phyloP scores from a whole-genome alignment of 495 filamentous ascomycete genomes.

The Haplographium delicatum region DNA sequence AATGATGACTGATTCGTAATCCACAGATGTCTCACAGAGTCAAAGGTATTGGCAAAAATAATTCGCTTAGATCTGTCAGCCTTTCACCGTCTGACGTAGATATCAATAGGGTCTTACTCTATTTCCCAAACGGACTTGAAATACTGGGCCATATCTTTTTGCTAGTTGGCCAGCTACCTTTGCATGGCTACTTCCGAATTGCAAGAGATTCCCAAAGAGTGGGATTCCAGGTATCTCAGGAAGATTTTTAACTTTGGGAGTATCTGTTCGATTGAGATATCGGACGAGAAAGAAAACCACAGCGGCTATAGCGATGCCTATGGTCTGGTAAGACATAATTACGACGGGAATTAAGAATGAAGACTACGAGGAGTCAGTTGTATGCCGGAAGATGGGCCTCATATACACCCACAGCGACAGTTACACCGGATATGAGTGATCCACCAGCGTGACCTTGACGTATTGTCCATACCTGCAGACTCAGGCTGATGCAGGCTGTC shows the following conservation, averaged over 20 bases:
- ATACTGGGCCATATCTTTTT: conserved; percentile 60
- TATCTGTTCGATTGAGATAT: conserved; percentile 51
- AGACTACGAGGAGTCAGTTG: not conserved
- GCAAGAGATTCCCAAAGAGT: conserved; percentile 57
- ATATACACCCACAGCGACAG: too few relatives aligned
- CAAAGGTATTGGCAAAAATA: conserved; percentile 65
- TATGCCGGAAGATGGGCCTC: not conserved
- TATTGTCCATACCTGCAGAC: too few relatives aligned
- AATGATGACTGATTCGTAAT: conserved; percentile 67
- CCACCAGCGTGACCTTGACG: too few relatives aligned
- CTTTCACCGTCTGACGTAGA: not conserved
- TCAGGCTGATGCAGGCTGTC: too few relatives aligned
- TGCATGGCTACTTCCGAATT: conserved; percentile 53
- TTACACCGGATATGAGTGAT: too few relatives aligned
- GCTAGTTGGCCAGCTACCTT: conserved; percentile 48
- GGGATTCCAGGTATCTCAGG: conserved; percentile 60
- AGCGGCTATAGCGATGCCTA: conserved; percentile 37
- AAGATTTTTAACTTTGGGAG: conserved; percentile 57
- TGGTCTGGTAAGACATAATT: conserved; percentile 39
- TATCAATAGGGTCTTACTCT: conserved; percentile 34
- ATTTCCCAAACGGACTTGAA: conserved; percentile 63
- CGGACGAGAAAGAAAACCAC: conserved; percentile 47
- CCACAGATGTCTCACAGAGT: conserved; percentile 63
- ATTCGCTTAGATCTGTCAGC: conserved; percentile 42
- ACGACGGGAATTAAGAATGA: not conserved